Evolutionary conservation across 345 rosid species (phyloP).

Genomic region (Dipteronia sinensis): DNA sequence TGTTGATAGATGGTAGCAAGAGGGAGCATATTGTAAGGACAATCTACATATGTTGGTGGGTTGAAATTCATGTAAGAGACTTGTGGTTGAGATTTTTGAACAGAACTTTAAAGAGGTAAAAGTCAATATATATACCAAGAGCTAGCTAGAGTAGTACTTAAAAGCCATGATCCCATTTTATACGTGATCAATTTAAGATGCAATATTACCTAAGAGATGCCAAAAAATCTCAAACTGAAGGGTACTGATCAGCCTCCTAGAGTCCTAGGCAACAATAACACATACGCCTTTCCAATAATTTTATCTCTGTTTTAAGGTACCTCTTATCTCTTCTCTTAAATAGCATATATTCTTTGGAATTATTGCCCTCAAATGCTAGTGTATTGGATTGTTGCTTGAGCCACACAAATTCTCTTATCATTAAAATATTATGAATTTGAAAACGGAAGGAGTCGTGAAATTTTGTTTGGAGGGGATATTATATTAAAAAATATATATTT

Average conservation of each 20-base stretch:
- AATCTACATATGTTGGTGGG: not conserved
- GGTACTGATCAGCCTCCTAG: not conserved
- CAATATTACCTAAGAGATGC: not conserved
- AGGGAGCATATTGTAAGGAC: not conserved
- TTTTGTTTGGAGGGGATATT: too few relatives aligned
- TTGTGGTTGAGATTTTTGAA: not conserved
- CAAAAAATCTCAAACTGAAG: not conserved
- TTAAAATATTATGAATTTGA: not conserved
- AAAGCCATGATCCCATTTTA: not conserved
- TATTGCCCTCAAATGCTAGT: not conserved
- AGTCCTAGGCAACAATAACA: not conserved
- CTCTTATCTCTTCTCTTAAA: not conserved
- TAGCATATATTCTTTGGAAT: constrained; percentile 21
- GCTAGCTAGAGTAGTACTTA: too few relatives aligned
- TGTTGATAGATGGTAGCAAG: not conserved
- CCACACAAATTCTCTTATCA: not conserved
- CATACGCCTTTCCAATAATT: not conserved
- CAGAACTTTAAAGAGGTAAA: too few relatives aligned
- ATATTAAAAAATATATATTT: too few relatives aligned
- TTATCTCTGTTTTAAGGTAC: constrained; percentile 7
- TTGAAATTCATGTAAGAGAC: not conserved
- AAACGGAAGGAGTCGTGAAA: not conserved
- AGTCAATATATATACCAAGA: not conserved
- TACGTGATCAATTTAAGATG: too few relatives aligned
- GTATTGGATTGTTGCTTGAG: constrained; percentile 2